Base-by-base conservation (phyloP, 495 filamentous ascomycete species). In the Umbilicaria muhlenbergii region DNA sequence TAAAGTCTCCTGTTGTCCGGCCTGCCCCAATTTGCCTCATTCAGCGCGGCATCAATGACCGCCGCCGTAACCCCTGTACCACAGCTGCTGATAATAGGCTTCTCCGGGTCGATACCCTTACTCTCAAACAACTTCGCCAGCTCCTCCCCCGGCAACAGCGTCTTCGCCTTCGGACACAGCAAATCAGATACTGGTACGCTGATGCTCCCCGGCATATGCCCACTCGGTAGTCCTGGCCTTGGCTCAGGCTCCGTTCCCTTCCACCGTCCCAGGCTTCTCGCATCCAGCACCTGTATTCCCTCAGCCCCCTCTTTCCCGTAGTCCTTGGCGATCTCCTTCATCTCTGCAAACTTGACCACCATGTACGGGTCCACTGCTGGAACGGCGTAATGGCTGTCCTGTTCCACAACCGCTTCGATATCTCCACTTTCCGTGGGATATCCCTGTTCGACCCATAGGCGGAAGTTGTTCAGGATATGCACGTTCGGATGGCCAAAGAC, bases 21-120 rank as follows among this genome's bases (percentile, higher is more conserved):
- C 32, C 74, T 64, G 11, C 80, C 81, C 55, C 74, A 86, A 17
- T 78, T 81, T 14, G 88, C 86, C 55, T 83, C 78, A 19, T 67
- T 71, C 33, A 98, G 61, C 5, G 91, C 91, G 21, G 86, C 81
- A 54, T 98, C 91, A 45, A 98, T 75, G 14, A 95, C 73, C 11
- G 79, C 81, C n/a, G 92, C 92, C 2, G 87, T 96, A 33, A 98
- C 91, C 19, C 91, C 91, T 11, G 88, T 95, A 24, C 91, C 91
- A 51, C 91, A 98, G 49, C 71, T 86, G 42, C 70, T 83, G 60
- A 98, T 86, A 46, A 96, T 85, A 8, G 85, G 80, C 55, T 78
- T 87, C n/a, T 69, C 67, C 4, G 81, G 77, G 56, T 94, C 81
- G 1, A 96, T 58, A 10, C 86, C 80, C 47, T 78, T 83, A 11